phyloP scores from a whole-genome alignment of 768 basidiomycete genomes.

The Lyophyllum atratum region DNA sequence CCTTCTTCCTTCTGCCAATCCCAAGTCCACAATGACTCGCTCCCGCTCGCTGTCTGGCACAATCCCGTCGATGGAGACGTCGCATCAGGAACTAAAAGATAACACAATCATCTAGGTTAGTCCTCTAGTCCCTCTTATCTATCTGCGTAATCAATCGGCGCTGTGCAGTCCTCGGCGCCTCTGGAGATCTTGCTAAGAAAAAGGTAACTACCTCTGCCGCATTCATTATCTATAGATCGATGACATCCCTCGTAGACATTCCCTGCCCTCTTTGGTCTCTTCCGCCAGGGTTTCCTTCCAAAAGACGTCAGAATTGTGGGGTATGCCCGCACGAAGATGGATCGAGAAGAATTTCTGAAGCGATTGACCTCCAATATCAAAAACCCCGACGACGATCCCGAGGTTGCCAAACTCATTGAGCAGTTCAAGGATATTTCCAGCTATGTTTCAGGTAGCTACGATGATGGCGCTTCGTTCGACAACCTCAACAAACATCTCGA shows the following conservation, averaged over 20 bases:
- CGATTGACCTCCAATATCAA: slow-evolving; percentile 88
- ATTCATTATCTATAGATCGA: slow-evolving; percentile 4
- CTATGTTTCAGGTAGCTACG: slow-evolving; percentile 89
- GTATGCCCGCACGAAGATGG: slow-evolving; percentile 97
- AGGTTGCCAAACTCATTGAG: slow-evolving; percentile 62
- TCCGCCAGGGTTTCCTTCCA: slow-evolving; percentile 78
- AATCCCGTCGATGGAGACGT: slow-evolving; percentile 87
- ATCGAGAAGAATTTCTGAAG: slow-evolving; percentile 78
- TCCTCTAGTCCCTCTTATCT: slow-evolving; percentile 21
- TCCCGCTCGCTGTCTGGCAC: slow-evolving; percentile 71
- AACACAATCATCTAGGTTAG: slow-evolving; percentile 90
- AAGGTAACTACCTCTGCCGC: slow-evolving; percentile 56
- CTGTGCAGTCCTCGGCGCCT: slow-evolving; percentile 83
- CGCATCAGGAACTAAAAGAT: slow-evolving; percentile 72
- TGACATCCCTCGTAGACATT: slow-evolving; percentile 65
- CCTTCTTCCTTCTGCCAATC: slow-evolving; percentile 11
- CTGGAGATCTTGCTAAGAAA: slow-evolving; percentile 98
- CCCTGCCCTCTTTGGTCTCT: slow-evolving; percentile 93
- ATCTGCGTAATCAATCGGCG: slow-evolving; percentile 13
- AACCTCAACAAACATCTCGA: slow-evolving; percentile 75
- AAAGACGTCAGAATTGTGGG: slow-evolving; percentile 88
- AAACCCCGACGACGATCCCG: slow-evolving; percentile 61
- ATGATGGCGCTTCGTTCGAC: slow-evolving; percentile 78
- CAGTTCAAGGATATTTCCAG: slow-evolving; percentile 81
- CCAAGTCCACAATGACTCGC: slow-evolving; percentile 38